Base-by-base conservation (phyloP, 2,329 filamentous ascomycete species). In the Tolypocladium capitatum region DNA sequence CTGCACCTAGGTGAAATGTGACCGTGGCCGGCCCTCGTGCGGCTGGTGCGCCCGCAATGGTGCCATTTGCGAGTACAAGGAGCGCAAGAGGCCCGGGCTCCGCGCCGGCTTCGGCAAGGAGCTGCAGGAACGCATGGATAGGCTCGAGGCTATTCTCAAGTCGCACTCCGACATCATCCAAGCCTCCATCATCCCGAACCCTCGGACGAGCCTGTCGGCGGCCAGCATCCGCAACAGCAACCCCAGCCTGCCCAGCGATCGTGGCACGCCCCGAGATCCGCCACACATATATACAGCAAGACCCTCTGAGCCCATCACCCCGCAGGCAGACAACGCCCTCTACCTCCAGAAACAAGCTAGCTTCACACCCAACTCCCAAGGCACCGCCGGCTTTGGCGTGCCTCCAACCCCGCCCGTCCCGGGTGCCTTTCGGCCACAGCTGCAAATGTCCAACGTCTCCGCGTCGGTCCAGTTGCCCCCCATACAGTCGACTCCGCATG, bases 1-100 rank as follows among this genome's bases (percentile, higher is more conserved):
- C n/a, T 42, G 8, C 18, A 13, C 9, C 56, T 36, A 81, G 79
- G 80, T 84, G 28, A 84, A 84, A 73, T 86, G 83, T 64, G 84
- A 90, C 64, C 78, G 86, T 33, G 81, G 80, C 5, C 83, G 87
- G 57, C 85, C 85, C 2, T 78, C 80, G 6, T 84, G 80, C 56
- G 79, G 80, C 45, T 83, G 80, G 80, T 83, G 80, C 56, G 77
- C 67, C 53, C 76, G 78, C 49, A 83, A 84, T 62, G 72, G 73
- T 31, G 76, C 77, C 30, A 61, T 67, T 18, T 84, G 80, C 65
- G 80, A 83, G 59, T 84, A 84, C 64, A 83, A 81, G 58, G 80
- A 83, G 57, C 72, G 80, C 47, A 83, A 83, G 65, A 82, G 83
- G 57, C 80, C 80, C 9, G 80, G 80, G 0, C 63, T 83, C 13